Conservation (phyloP, 306 rosid species). For the Casuarina equisetifolia region DNA sequence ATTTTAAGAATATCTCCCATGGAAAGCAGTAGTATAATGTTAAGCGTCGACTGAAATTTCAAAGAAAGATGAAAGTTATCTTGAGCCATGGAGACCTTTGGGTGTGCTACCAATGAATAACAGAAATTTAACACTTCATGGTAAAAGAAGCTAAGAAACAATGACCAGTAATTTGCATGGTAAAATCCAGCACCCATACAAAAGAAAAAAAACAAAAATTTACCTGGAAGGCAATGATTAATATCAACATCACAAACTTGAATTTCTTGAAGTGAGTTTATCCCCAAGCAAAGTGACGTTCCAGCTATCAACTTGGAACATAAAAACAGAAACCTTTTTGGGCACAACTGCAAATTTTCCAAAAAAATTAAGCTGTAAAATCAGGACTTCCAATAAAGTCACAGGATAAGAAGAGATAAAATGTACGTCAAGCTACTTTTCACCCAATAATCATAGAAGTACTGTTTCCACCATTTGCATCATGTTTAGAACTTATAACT, state of each 20-base stretch:
- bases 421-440: neutral
- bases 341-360: constrained; percentile 70
- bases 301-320: constrained; percentile 76
- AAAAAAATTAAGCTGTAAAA: neutral
- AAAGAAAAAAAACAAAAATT: neutral
- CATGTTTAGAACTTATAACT: neutral
- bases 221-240: constrained; percentile 15
- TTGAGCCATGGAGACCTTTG: neutral
- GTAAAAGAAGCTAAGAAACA: neutral
- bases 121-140: neutral
- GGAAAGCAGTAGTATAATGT: neutral
- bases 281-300: constrained; percentile 79
- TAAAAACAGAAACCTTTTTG: constrained; percentile 64
- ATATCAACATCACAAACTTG: constrained; percentile 33
- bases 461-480: neutral
- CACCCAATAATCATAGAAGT: neutral
- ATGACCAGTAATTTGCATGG: neutral
- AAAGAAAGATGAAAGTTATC: neutral
- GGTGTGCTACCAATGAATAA: neutral
- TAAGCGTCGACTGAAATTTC: neutral
- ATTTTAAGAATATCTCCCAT: neutral
- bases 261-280: constrained; percentile 69
- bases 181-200: neutral
- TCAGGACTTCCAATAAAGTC: constrained; percentile 11
- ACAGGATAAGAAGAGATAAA: neutral